Base-by-base conservation (phyloP, 306 rosid genomes). In the Cucumis hystrix region DNA sequence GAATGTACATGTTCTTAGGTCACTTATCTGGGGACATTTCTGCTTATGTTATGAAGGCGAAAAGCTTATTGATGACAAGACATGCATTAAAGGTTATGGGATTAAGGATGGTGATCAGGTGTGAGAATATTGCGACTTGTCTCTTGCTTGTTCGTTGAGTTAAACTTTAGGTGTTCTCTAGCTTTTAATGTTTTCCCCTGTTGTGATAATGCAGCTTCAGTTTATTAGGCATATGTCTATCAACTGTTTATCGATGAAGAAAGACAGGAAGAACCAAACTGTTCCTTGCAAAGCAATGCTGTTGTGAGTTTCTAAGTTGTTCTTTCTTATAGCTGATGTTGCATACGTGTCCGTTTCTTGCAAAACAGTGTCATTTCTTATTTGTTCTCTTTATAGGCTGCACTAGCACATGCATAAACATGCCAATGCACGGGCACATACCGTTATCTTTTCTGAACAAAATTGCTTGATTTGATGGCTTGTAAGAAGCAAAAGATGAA, bases 81-180 rank as follows among this genome's bases (percentile, higher is more conserved):
- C 82, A 8, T 54, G 7, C 56, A 66, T 87, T 55, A 79, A 61
- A 65, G 74, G 25, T 52, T 74, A 78, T 55, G 86, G 90, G 69
- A 82, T 87, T 49, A 82, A 87, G 73, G 90, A 87, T 73, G 88
- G 90, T 54, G 90, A 87, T 80, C 90, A 87, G 87, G 90, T 87
- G 15, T 52, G 66, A 6, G 55, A 41, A 41, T 33, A 33, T 74
- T 18, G 60, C 10, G 51, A 54, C 10, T n/a, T 54, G n/a, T 17
- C 35, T 56, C 61, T 73, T 30, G 43, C 77, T 56, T 18, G 47
- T 74, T 8, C n/a, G 6, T 52, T 54, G 59, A 52, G 25, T 39
- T 55, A 17, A 68, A 79, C 43, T 49, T 45, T 54, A 62, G 73
- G 20, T 69, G 69, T 60, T 8, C 9, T 10, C n/a, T 65, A 65